These are phyloP conservation scores for Umbellularia californica DNA, from an alignment of 164 flowering plant species.

Conservation along the genomic window DNA sequence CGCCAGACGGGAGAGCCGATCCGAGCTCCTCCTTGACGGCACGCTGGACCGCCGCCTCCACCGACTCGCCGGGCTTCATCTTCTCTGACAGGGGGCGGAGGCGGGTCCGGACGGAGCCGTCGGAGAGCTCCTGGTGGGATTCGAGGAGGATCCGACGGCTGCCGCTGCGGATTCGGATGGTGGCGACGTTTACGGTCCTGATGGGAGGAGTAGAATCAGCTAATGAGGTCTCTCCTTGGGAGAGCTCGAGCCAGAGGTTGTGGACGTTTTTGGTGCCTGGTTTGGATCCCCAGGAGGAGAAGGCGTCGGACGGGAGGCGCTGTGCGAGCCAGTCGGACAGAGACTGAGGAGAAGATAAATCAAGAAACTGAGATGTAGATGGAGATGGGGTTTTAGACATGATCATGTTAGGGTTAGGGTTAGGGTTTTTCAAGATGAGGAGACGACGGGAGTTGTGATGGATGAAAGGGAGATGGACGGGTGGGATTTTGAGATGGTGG, in stretches of 20 bases:
- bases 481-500: slow-evolving; percentile 19
- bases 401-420: background rate
- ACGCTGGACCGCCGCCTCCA: slow-evolving; percentile 51
- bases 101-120: slow-evolving; percentile 57
- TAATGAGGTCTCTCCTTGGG: slow-evolving; percentile 72
- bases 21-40: slow-evolving; percentile 88
- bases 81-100: slow-evolving; percentile 82
- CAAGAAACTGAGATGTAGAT: slow-evolving; percentile 19
- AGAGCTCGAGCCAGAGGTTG: slow-evolving; percentile 88
- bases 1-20: slow-evolving; percentile 24
- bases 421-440: background rate
- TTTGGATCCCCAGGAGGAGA: slow-evolving; percentile 76
- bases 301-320: slow-evolving; percentile 58
- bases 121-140: slow-evolving; percentile 71
- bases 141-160: slow-evolving; percentile 44
- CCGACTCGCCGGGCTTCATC: slow-evolving; percentile 77
- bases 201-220: slow-evolving; percentile 67
- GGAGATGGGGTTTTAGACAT: background rate
- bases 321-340: slow-evolving; percentile 85
- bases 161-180: slow-evolving; percentile 41
- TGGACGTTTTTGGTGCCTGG: slow-evolving; percentile 96
- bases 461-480: slow-evolving; percentile 15
- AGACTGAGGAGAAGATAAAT: slow-evolving; percentile 63
- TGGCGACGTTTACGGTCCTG: slow-evolving; percentile 66
- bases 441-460: slow-evolving; percentile 23